Base-by-base conservation (phyloP, 345 rosid species). In the Aquilaria yunnanensis region DNA sequence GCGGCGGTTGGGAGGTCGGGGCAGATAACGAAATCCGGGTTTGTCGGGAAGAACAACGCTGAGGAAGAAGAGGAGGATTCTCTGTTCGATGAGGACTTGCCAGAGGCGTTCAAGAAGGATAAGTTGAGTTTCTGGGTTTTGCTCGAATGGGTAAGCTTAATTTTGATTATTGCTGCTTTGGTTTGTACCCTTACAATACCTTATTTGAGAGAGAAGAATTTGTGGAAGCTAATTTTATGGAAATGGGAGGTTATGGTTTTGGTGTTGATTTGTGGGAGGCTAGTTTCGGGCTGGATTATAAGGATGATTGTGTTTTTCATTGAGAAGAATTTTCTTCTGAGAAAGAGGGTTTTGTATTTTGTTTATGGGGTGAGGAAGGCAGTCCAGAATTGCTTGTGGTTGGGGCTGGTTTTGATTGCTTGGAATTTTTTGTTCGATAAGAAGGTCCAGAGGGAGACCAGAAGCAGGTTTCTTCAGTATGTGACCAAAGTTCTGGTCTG, bases 371-470 rank as follows among this genome's bases (percentile, higher is more conserved):
- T 93, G 59, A 74, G 82, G 59, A 83, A 74, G 58, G 82, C 89
- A 2, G 98, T 92, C 13, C 96, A 87, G 68, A 93, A 93, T 62
- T 93, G 98, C 64, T 71, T 91, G 4, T 93, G 98, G 98, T 45
- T 90, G 58, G 92, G 97, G 57, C 83, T 93, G 48, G 92, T 87
- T 31, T 58, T 93, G 67, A 70, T 87, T 31, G 85, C 89, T 8
- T 93, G 98, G 98, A 88, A 82, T 69, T 81, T 65, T 57, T 63
- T 93, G 80, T 85, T 93, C 14, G 89, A 89, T 72, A 72, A 74
- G 72, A 87, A 71, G 72, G 90, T 87, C 0, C 64, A 61, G 71
- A 79, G 79, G 75, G 88, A 83, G 63, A 63, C 74, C 2, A 49
- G 62, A 2, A 77, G 74, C 34, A 0, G 59, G 0, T 16, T 61